Evolutionary conservation across 2,329 filamentous ascomycete genomes (phyloP).

Genomic region (Clarireedia paspali): DNA sequence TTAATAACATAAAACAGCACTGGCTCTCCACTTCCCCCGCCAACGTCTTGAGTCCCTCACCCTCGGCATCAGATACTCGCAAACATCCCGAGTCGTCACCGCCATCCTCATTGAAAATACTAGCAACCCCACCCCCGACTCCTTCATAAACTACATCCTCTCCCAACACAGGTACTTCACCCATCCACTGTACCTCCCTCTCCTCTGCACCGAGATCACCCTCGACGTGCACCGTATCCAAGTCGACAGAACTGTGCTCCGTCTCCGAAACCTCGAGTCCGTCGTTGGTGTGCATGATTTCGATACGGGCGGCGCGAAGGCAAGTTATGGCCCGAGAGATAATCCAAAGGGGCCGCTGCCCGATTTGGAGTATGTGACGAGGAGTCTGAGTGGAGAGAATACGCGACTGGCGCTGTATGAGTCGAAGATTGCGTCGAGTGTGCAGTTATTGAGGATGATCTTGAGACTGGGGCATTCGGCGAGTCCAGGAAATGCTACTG

Average conservation of each 20-base stretch:
- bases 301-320: not conserved
- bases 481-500: too few species aligned
- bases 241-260: not conserved
- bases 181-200: not conserved
- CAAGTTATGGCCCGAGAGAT: not conserved
- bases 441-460: not conserved
- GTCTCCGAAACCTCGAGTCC: not conserved
- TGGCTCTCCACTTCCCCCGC: slow-evolving; percentile 1
- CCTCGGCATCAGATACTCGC: not conserved
- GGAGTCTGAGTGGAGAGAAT: not conserved
- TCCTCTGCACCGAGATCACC: not conserved
- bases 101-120: not conserved
- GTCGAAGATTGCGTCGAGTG: not conserved
- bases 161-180: not conserved
- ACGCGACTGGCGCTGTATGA: slow-evolving; percentile 1
- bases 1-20: not conserved
- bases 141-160: not conserved
- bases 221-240: not conserved
- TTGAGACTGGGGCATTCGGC: not conserved
- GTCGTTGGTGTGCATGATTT: not conserved
- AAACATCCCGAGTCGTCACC: not conserved
- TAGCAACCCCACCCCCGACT: not conserved
- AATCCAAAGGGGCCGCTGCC: not conserved
- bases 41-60: not conserved
- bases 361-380: not conserved